phyloP scores from a whole-genome alignment of 2,329 filamentous ascomycete species.

The Lachnellula cervina region DNA sequence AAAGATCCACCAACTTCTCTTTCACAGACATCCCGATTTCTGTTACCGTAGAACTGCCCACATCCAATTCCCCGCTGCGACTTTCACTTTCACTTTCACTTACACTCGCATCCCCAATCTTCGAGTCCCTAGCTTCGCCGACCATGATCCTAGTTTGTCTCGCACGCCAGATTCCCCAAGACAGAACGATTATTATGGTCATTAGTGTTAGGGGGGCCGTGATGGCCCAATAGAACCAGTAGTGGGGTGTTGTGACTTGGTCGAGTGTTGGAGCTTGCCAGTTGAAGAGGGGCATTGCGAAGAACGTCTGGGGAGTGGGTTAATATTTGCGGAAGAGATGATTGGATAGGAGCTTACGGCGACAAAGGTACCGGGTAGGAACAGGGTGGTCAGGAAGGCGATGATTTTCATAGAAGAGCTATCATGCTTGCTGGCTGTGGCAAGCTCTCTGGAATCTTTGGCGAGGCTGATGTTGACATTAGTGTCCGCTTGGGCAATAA shows the following conservation, averaged over 20 bases:
- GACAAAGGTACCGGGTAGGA: conserved; percentile 27
- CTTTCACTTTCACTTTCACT: no score
- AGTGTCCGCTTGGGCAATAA: background rate
- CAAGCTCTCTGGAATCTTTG: background rate
- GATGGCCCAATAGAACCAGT: conserved; percentile 3
- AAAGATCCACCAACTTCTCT: no score
- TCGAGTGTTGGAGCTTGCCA: background rate
- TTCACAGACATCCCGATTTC: no score
- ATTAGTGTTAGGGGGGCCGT: background rate
- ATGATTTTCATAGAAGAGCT: conserved; percentile 49
- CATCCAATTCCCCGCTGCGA: no score
- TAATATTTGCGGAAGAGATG: background rate
- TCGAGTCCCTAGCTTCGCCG: no score
- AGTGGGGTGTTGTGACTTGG: background rate
- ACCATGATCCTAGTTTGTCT: no score
- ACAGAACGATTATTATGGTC: background rate
- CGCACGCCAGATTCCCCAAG: no score
- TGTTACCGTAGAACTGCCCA: no score
- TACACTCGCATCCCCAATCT: no score
- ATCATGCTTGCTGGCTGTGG: conserved; percentile 31
- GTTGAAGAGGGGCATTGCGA: conserved; percentile 1
- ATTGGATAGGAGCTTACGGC: conserved; percentile 1
- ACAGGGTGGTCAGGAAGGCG: conserved; percentile 43
- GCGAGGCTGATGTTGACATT: background rate
- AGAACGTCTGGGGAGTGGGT: background rate